Base-by-base conservation (phyloP, 23 red algal genomes). In the Gracilaria vermiculophylla region DNA sequence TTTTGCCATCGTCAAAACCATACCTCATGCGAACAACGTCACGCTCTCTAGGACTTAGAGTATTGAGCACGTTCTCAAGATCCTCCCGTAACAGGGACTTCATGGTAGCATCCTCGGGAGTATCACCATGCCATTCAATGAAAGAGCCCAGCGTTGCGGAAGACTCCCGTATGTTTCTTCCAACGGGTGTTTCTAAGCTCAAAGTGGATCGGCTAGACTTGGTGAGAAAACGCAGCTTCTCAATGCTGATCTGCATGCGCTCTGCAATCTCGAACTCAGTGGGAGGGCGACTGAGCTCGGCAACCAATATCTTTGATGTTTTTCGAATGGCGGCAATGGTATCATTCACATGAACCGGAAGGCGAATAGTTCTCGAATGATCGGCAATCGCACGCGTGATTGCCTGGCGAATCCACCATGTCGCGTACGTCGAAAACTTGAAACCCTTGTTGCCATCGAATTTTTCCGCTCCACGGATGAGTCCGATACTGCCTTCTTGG, bases 341-440 rank as follows among this genome's bases (percentile, higher is more conserved):
- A 73, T 98, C 96, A 44, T 98, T 94, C 16, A 98, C 96, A 79
- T 98, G 96, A 37, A 98, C 96, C n/a, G 96, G 96, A 28, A 98
- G 82, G 15, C 96, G 85, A 72, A 98, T 95, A 20, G 92, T 67
- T 44, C 91, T 86, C 0, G 92, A 95, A 35, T 91, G 89, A 77
- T 98, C 96, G 3, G 94, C 83, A 53, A 98, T 94, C 32, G 92
- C 92, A 11, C 92, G 78, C 10, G 93, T 95, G 29, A 98, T 98
- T 5, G 92, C 82, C 85, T 98, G 96, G 6, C 96, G 83, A 73
- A 98, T 98, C 96, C 96, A 98, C 96, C 96, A 98, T 14, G 96
- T 95, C 39, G 96, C 96, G 64, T 98, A 98, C 5, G 96, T 98
- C 24, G 92, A 95, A 78, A 98, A 98, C 44, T 90, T 88, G 80